Conservation (phyloP, 2,329 filamentous ascomycete species). For the Beauveria asiatica region DNA sequence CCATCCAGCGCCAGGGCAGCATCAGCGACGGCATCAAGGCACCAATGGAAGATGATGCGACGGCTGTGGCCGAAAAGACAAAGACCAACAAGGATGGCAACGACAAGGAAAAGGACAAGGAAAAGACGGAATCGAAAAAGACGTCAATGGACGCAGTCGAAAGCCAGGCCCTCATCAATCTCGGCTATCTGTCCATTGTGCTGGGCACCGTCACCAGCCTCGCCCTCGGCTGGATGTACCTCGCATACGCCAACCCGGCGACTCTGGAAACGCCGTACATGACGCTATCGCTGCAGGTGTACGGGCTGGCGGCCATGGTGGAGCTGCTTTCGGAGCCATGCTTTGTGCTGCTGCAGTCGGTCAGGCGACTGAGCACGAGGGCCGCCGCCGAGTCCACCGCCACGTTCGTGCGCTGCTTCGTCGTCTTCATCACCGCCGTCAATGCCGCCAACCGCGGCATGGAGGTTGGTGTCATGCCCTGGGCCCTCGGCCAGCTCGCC, state of each 20-base stretch:
- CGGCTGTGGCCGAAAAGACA: background rate
- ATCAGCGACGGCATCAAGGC: conserved; percentile 5
- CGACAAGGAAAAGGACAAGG: background rate
- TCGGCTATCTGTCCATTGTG: conserved; percentile 70
- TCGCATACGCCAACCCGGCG: conserved; percentile 39
- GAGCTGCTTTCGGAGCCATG: conserved; percentile 82
- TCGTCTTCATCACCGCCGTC: conserved; percentile 63
- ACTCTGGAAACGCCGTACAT: conserved; percentile 57
- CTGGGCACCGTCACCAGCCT: conserved; percentile 59
- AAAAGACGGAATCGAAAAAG: conserved; percentile 8
- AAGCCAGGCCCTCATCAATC: conserved; percentile 75
- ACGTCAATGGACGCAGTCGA: conserved; percentile 20
- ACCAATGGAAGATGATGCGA: background rate
- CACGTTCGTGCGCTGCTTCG: conserved; percentile 66
- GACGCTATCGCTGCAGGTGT: conserved; percentile 40
- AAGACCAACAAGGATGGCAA: background rate
- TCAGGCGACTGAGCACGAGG: conserved; percentile 69
- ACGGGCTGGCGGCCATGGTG: conserved; percentile 49
- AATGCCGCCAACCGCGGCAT: conserved; percentile 44
- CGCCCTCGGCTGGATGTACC: conserved; percentile 59
- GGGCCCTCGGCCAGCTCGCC: conserved; percentile 75
- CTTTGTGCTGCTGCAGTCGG: conserved; percentile 80
- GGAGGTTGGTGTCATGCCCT: conserved; percentile 71
- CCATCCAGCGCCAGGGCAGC: conserved; percentile 66
- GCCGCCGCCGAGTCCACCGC: conserved; percentile 77